Percentiles rank a stretch among this genome's conserved stretches.
Conservation (phyloP, 768 basidiomycete species). For the Leccinum uliginosum region DNA sequence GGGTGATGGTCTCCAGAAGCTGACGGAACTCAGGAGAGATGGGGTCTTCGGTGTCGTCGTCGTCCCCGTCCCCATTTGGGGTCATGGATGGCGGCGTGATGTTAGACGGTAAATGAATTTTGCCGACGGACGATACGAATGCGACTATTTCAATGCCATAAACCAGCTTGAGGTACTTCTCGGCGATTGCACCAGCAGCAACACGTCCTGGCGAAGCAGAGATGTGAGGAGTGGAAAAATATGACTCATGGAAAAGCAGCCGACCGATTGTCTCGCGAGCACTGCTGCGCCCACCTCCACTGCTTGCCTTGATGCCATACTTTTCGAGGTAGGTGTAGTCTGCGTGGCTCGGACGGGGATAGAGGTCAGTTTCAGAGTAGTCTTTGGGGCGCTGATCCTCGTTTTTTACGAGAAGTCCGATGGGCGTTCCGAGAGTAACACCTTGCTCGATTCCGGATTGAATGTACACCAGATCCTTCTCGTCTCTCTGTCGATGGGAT, state of each 20-base stretch:
- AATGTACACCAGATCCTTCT: slow-evolving; percentile 89
- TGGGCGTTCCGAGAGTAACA: slow-evolving; percentile 95
- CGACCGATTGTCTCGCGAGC: slow-evolving; percentile 95
- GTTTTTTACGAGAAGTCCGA: slow-evolving; percentile 93
- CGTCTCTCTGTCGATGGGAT: slow-evolving; percentile 69
- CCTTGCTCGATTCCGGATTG: slow-evolving; percentile 95
- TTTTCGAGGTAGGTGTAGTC: slow-evolving; percentile 98
- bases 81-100: slow-evolving; percentile 39
- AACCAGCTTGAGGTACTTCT: slow-evolving; percentile 84
- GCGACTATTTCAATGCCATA: slow-evolving; percentile 94
- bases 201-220: slow-evolving; percentile 69
- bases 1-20: slow-evolving; percentile 73
- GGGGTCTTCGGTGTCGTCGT: slow-evolving; percentile 63
- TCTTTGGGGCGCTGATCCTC: slow-evolving; percentile 98
- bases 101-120: slow-evolving; percentile 70
- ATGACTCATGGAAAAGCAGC: slow-evolving; percentile 9
- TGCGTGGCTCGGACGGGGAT: slow-evolving; percentile 95
- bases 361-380: slow-evolving; percentile 96
- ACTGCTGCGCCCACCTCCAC: slow-evolving; percentile 91
- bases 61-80: slow-evolving; percentile 49
- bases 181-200: slow-evolving; percentile 97
- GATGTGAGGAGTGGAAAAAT: slow-evolving; percentile 2
- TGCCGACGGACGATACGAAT: slow-evolving; percentile 95
- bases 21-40: slow-evolving; percentile 79
- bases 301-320: slow-evolving; percentile 96